Evolutionary conservation across 768 basidiomycete species (phyloP).

Genomic region (Phylloporus sp.): DNA sequence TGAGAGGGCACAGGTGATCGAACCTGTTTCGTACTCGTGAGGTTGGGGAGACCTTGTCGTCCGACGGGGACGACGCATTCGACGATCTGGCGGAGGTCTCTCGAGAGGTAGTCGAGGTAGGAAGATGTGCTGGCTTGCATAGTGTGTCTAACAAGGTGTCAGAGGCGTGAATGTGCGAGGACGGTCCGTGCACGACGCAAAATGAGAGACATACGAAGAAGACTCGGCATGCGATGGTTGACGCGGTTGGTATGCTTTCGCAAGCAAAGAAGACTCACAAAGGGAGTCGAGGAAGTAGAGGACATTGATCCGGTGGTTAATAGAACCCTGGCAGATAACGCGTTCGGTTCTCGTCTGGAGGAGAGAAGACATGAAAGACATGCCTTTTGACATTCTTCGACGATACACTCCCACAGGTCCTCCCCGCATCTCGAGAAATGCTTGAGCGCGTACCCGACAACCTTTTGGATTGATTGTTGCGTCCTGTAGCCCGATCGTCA

Average conservation of each 20-base stretch:
- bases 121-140: conserved; percentile 41
- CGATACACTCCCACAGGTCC: conserved; percentile 89
- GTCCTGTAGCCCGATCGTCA: no score
- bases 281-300: conserved; percentile 87
- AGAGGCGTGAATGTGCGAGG: neutral
- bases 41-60: conserved; percentile 82
- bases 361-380: neutral
- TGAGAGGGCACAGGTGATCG: no score
- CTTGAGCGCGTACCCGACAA: conserved; percentile 80
- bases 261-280: conserved; percentile 70
- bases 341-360: no score
- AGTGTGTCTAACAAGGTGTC: conserved; percentile 21
- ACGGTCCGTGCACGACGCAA: neutral
- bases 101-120: conserved; percentile 71
- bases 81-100: conserved; percentile 76
- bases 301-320: conserved; percentile 91
- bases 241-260: conserved; percentile 49
- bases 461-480: conserved; percentile 84
- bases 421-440: conserved; percentile 82
- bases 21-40: conserved; percentile 84
- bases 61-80: conserved; percentile 84
- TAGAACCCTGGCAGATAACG: conserved; percentile 52
- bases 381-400: conserved; percentile 89
- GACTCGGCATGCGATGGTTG: conserved; percentile 26
- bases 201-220: conserved; percentile 15